Evolutionary conservation across 2,329 filamentous ascomycete species (phyloP), one percentile per base, ranked within the genome.

Genomic region (Colletotrichum chrysophilum): DNA sequence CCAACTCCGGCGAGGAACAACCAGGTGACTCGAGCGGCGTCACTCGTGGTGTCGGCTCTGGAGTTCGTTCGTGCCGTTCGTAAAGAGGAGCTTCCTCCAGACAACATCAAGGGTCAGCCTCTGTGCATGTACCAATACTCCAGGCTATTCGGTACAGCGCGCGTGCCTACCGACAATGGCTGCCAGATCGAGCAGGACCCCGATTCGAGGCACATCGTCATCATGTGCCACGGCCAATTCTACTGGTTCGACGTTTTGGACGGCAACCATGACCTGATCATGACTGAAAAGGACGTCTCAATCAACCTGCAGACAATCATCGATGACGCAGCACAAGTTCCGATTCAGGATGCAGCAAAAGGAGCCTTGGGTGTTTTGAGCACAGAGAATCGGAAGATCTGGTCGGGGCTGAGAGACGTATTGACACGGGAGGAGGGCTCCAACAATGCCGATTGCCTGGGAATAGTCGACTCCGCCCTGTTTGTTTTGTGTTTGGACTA

Each of bases 161-260:
- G 97, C 78, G 95, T 99, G 10, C 97, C 97, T 0, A 98, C 96
- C 1, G 95, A 98, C 34, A 93, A 97, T 82, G 97, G 97, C 7
- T 99, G 97, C 83, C 94, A 98, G 79, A 98, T 99, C 80, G 96
- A 96, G 78, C 96, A 98, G 83, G 96, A 98, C 80, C 94, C 96
- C 1, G 91, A 93, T n/a, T 95, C 96, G 5, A 98, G 96, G 86
- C 97, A 99, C 83, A 89, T 99, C 48, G 94, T 98, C 12, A 95
- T 98, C 58, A 90, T 98, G 85, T 98, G 95, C 82, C 95, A 96
- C 78, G 97, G 97, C 3, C 97, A 99, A 79, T 96, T 98, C 81
- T 99, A 99, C 85, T 98, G 96, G 96, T 99, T 99, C 80, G 97
- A 99, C 84, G 96, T 98, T 3, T 88, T 99, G 21, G 97, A 99